Evolutionary conservation across 352 stramenopile species (phyloP).

Genomic region (Pythium dissimile): DNA sequence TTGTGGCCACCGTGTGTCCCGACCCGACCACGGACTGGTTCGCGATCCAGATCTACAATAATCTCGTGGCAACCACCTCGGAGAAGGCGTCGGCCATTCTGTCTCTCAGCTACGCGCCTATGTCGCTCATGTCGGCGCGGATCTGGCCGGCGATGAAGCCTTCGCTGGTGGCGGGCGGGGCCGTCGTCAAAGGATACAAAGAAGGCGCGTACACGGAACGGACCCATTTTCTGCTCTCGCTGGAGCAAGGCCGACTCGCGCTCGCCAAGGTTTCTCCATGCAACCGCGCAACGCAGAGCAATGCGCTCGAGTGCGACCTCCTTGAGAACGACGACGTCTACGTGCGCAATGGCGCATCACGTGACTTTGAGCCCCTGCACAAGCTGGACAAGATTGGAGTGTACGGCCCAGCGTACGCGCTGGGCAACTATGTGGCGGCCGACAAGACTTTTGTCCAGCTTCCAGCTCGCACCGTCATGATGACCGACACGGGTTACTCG

Average conservation of each 20-base stretch:
- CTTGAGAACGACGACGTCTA: conserved; percentile 13
- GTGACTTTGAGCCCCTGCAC: conserved; percentile 9
- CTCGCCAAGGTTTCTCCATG: conserved; percentile 4
- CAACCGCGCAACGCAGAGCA: conserved; percentile 15
- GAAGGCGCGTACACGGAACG: conserved; percentile 20
- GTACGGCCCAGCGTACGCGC: conserved; percentile 15
- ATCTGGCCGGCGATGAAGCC: conserved; percentile 5
- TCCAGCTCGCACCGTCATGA: conserved; percentile 9
- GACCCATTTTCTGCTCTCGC: conserved; percentile 6
- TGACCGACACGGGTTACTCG: conserved; percentile 16
- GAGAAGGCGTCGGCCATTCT: conserved; percentile 20
- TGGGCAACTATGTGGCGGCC: conserved; percentile 20
- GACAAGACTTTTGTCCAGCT: conserved; percentile 19
- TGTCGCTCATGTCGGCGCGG: conserved; percentile 16
- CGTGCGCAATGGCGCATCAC: conserved; percentile 9
- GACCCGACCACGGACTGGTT: conserved; percentile 5
- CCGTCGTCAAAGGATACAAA: conserved; percentile 8
- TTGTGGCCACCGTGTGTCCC: neutral
- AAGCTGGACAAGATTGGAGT: conserved; percentile 20
- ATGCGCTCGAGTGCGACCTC: conserved; percentile 18
- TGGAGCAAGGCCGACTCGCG: neutral
- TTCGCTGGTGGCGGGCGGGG: neutral
- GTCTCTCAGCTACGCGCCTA: conserved; percentile 14
- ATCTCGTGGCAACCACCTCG: conserved; percentile 22
- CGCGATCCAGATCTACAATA: conserved; percentile 19